Base-by-base conservation (phyloP, 2,329 filamentous ascomycete genomes). In the Pyricularia grisea region DNA sequence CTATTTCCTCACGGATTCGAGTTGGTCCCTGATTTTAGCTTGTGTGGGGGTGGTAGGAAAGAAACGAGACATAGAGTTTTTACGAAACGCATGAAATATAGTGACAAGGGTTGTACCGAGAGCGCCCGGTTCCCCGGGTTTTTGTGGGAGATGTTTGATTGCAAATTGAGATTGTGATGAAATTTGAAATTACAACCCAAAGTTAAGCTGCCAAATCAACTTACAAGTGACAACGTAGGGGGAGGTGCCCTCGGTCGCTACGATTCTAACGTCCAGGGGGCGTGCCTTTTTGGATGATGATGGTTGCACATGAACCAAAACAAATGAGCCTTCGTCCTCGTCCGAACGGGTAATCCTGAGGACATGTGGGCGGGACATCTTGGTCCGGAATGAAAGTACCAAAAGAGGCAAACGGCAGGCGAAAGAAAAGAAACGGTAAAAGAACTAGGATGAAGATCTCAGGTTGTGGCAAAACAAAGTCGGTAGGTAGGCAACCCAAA, bases 191-290 rank as follows among this genome's bases (percentile, higher is more conserved):
- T 36, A 12, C 33, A 36, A 36, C 14, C 14, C 2, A 50, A n/a
- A n/a, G 20, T 50, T 4, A 50, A n/a, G 42, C 42, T n/a, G 42
- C 10, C 7, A 9, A n/a, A 50, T 50, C 17, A 10, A 83, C 86
- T 83, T 81, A 90, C 88, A 78, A 71, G 82, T 82, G 69, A 82
- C 78, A 61, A 83, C 80, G 77, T 88, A 92, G 7, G 88, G 84
- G 66, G 82, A 83, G 69, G 85, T 83, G 68, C 87, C 87, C 74
- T 93, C 90, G 33, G 90, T 92, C 42, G 85, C 90, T 42, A 90
- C 82, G 33, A 93, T 77, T 75, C 87, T 88, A 65, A 92, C 77
- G 76, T 92, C 89, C 33, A 93, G 79, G 1, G 84, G 82, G 10
- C 42, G 61, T 20, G 67, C 31, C 23, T 55, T 68, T 3, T 68